Evolutionary conservation across 495 filamentous ascomycete species (phyloP), one percentile per base, ranked within the genome.

Genomic region (Penicillium ucsense): DNA sequence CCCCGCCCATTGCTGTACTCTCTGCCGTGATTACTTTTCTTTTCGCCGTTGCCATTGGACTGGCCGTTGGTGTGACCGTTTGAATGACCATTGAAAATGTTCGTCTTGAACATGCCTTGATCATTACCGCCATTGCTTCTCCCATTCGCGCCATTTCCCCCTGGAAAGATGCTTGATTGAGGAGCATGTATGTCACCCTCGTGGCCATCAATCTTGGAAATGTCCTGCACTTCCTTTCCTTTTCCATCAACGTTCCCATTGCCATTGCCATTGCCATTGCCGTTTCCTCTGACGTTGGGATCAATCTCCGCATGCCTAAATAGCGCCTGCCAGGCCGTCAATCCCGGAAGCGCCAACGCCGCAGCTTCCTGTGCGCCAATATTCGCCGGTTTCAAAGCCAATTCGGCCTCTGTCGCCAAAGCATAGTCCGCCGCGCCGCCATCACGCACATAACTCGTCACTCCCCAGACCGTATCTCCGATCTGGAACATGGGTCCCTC

Each of bases 311-410:
- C 71, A 56, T 80, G 72, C 9, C 57, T 62, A 52, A 83, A 82
- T n/a, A 83, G 63, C 6, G 73, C 77, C 49, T 82, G 76, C 71
- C 71, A 82, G 4, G 77, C 80, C 38, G 74, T 80, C 39, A 77
- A 51, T 9, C 67, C 74, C 1, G 71, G 70, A 41, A 81, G 50
- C 0, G 81, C 79, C 12, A 80, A 66, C 0, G 72, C 64, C 3
- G 76, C 76, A 10, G 73, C 73, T 41, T 80, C 68, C 8, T 63
- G 68, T 45, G 71, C 73, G 6, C 50, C 60, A 38, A 81, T 59
- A 46, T 65, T 72, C 27, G 49, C 50, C 6, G 79, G 76, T 53
- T 74, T 76, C 10, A 54, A 42, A 3, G 74, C 70, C 39, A 83
- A 43, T 57, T 83, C 78, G 3, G 56, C 50, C 43, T 76, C 72